Conservation (phyloP, 2,329 filamentous ascomycete genomes). For the Fusarium caatingaense region DNA sequence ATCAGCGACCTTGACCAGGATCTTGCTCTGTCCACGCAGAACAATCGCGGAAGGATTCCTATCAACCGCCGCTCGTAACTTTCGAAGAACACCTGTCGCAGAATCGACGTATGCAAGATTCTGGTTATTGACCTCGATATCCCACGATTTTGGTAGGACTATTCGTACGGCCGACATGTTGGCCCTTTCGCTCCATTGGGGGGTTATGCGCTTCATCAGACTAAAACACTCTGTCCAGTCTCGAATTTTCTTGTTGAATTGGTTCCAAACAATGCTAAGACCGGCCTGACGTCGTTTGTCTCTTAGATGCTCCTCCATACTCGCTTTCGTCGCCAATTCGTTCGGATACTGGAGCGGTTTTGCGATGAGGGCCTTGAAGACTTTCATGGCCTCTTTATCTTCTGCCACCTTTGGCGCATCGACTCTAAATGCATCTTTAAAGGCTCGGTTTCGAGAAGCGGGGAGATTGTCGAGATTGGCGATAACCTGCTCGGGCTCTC, state of each 20-base stretch:
- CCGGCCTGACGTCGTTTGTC: slow-evolving; percentile 53
- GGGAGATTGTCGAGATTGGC: slow-evolving; percentile 27
- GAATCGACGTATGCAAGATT: slow-evolving; percentile 52
- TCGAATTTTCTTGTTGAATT: slow-evolving; percentile 45
- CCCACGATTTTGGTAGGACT: slow-evolving; percentile 51
- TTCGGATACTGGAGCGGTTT: slow-evolving; percentile 47
- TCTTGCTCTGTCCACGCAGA: slow-evolving; percentile 48
- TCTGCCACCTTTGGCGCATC: slow-evolving; percentile 30
- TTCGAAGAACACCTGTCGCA: slow-evolving; percentile 49
- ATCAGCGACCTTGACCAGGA: slow-evolving; percentile 50
- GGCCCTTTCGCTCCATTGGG: slow-evolving; percentile 46
- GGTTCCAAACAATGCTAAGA: slow-evolving; percentile 50
- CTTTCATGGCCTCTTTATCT: slow-evolving; percentile 36
- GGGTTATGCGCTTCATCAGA: slow-evolving; percentile 54
- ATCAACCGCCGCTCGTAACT: slow-evolving; percentile 51
- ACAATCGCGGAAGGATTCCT: slow-evolving; percentile 49
- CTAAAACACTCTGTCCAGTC: slow-evolving; percentile 57
- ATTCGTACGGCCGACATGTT: slow-evolving; percentile 53
- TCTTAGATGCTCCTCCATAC: slow-evolving; percentile 30
- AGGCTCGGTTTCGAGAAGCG: slow-evolving; percentile 44
- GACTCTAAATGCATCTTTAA: slow-evolving; percentile 48
- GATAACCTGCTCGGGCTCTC: slow-evolving; percentile 13
- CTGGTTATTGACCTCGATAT: slow-evolving; percentile 51
- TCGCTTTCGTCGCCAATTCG: slow-evolving; percentile 38
- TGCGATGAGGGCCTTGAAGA: slow-evolving; percentile 46